Conservation (phyloP, 352 stramenopile species). For the Phytopythium vexans region DNA sequence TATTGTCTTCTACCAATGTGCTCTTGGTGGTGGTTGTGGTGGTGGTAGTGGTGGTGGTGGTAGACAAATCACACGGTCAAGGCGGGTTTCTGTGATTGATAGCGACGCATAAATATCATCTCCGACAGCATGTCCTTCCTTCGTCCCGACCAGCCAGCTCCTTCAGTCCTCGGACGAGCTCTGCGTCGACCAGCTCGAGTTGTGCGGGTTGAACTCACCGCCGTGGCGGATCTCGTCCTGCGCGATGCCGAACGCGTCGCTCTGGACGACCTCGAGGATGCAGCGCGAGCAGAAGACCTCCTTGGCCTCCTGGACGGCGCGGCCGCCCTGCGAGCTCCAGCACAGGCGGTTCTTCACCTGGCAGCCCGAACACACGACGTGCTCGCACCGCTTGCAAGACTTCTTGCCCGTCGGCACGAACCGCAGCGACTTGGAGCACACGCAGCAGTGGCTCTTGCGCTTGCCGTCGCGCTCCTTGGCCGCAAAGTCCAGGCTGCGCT, state of each 20-base stretch:
- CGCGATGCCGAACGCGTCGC: conserved; percentile 26
- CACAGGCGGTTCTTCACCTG: conserved; percentile 29
- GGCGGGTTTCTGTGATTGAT: too few species aligned
- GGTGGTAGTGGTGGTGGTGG: too few species aligned
- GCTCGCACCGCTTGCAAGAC: conserved; percentile 29
- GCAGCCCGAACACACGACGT: conserved; percentile 25
- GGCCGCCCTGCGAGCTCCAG: conserved; percentile 21
- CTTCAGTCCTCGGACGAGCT: conserved; percentile 4
- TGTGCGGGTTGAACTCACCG: background rate
- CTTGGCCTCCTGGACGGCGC: conserved; percentile 25
- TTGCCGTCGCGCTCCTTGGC: background rate
- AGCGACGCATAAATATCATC: too few species aligned
- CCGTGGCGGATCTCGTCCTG: conserved; percentile 22
- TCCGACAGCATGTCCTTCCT: too few species aligned
- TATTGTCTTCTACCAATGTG: too few species aligned
- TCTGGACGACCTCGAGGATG: conserved; percentile 23
- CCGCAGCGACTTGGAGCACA: conserved; percentile 28
- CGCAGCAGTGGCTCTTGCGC: conserved; percentile 11
- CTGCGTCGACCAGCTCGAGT: conserved; percentile 5
- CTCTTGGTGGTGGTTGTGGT: too few species aligned
- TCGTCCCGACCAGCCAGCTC: too few species aligned
- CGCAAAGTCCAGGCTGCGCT: conserved; percentile 9
- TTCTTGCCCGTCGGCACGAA: conserved; percentile 28
- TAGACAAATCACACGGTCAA: too few species aligned
- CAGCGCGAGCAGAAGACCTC: conserved; percentile 29